A percentile compares a stretch with the other conserved stretches of the same genome.
These are phyloP conservation scores for Aspergillus versicolor DNA, from an alignment of 2,329 filamentous ascomycete species.

Conservation along the genomic window DNA sequence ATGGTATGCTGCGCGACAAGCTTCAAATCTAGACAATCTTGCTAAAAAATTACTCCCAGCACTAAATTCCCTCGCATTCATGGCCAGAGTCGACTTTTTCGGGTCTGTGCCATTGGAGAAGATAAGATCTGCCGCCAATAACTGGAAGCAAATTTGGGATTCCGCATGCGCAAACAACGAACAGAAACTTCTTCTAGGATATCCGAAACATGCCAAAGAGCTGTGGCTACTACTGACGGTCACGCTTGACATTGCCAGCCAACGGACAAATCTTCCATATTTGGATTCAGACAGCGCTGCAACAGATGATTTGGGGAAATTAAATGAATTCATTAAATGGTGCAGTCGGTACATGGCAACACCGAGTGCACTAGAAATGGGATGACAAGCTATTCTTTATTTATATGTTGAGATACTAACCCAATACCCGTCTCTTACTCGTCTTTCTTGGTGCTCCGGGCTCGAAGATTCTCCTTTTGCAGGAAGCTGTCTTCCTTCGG, in stretches of 20 bases:
- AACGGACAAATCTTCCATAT: constrained; percentile 20
- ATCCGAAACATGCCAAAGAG: constrained; percentile 33
- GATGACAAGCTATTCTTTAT: not conserved
- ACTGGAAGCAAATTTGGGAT: constrained; percentile 32
- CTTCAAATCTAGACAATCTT: not conserved
- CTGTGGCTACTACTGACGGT: constrained; percentile 31
- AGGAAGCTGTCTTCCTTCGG: constrained; percentile 14
- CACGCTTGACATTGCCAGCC: constrained; percentile 22
- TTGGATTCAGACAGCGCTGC: constrained; percentile 22
- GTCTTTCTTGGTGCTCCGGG: not conserved
- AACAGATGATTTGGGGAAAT: constrained; percentile 30
- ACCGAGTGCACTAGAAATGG: not conserved
- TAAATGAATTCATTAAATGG: constrained; percentile 33
- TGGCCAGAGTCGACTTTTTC: constrained; percentile 26
- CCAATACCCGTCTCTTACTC: not conserved
- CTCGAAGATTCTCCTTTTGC: constrained; percentile 1
- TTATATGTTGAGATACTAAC: not conserved
- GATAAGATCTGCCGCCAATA: constrained; percentile 26
- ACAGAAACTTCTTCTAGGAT: constrained; percentile 26
- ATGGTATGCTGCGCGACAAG: constrained; percentile 19
- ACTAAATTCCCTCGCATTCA: constrained; percentile 31
- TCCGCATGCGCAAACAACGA: constrained; percentile 19
- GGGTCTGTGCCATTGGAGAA: constrained; percentile 25
- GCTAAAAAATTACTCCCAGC: constrained; percentile 13
- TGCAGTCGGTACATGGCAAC: constrained; percentile 8